Conservation (phyloP, 1,284 basidiomycete genomes). For the Cutaneotrichosporon daszewskae region DNA sequence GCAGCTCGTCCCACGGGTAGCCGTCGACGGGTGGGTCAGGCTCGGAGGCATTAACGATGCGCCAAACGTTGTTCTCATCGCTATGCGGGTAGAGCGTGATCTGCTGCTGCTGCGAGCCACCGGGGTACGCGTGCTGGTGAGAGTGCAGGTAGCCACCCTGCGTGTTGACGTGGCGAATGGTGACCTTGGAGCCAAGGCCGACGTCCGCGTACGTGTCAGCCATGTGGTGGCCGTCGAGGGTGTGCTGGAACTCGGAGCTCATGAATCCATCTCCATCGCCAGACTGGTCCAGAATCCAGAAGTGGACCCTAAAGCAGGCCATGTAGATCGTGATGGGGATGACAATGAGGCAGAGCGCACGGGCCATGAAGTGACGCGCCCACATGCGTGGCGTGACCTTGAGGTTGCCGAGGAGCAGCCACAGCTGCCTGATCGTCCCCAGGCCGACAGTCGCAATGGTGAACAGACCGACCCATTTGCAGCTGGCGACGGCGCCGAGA, state of each 20-base stretch:
- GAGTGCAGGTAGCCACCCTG: conserved; percentile 98
- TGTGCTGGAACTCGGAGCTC: conserved; percentile 98
- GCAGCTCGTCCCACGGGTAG: conserved; percentile 56
- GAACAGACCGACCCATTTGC: conserved; percentile 99
- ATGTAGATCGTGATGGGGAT: conserved; percentile 87
- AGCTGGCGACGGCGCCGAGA: conserved; percentile 84
- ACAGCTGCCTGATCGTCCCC: conserved; percentile 79
- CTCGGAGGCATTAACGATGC: conserved; percentile 64
- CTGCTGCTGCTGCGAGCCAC: conserved; percentile 80
- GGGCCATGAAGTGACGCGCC: conserved; percentile 76
- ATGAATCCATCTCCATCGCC: conserved; percentile 99
- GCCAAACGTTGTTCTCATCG: conserved; percentile 88
- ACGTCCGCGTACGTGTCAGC: conserved; percentile 90
- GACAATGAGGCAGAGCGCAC: conserved; percentile 80
- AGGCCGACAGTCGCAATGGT: conserved; percentile 93
- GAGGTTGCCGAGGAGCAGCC: conserved; percentile 83
- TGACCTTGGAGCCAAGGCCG: conserved; percentile 73
- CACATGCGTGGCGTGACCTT: conserved; percentile 70
- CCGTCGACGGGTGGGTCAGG: conserved; percentile 49
- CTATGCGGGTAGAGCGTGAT: conserved; percentile 95
- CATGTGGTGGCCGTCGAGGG: conserved; percentile 85
- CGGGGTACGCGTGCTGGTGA: conserved; percentile 81
- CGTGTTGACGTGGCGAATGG: conserved; percentile 87
- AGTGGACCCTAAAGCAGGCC: conserved; percentile 92
- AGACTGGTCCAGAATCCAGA: conserved; percentile 76